phyloP scores from a whole-genome alignment of 2,329 filamentous ascomycete species.

The Ramichloridium luteum region DNA sequence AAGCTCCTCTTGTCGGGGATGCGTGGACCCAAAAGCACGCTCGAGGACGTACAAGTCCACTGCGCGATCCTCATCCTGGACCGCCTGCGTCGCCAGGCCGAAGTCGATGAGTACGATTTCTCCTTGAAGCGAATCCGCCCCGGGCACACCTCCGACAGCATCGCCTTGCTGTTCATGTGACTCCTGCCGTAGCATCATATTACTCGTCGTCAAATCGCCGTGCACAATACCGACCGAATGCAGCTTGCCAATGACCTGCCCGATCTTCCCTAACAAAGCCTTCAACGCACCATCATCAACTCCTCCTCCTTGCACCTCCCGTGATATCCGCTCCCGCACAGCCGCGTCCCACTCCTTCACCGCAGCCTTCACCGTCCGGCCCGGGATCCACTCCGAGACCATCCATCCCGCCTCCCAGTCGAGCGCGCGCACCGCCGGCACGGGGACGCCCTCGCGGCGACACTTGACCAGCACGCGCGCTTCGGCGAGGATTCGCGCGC shows the following conservation, averaged over 20 bases:
- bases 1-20: constrained; percentile 73
- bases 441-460: constrained; percentile 62
- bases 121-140: constrained; percentile 40
- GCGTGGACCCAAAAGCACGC: constrained; percentile 85
- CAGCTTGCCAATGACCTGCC: constrained; percentile 36
- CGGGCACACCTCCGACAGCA: constrained; percentile 8
- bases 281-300: constrained; percentile 19
- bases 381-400: constrained; percentile 74
- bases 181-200: constrained; percentile 63
- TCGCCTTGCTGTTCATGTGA: constrained; percentile 1
- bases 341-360: constrained; percentile 37
- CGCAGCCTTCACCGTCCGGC: constrained; percentile 53
- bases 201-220: constrained; percentile 93
- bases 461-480: constrained; percentile 74
- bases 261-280: constrained; percentile 24
- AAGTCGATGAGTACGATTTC: constrained; percentile 91
- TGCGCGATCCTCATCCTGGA: constrained; percentile 81
- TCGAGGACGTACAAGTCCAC: constrained; percentile 96
- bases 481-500: constrained; percentile 77
- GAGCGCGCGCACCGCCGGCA: constrained; percentile 66
- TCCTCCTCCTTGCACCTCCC: background rate
- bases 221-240: constrained; percentile 82
- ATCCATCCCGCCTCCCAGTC: constrained; percentile 57
- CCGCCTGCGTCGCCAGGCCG: constrained; percentile 69
- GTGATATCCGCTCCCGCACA: constrained; percentile 14